Evolutionary conservation across 2,329 filamentous ascomycete species (phyloP).

Genomic region (Neopestalotiopsis clavispora): DNA sequence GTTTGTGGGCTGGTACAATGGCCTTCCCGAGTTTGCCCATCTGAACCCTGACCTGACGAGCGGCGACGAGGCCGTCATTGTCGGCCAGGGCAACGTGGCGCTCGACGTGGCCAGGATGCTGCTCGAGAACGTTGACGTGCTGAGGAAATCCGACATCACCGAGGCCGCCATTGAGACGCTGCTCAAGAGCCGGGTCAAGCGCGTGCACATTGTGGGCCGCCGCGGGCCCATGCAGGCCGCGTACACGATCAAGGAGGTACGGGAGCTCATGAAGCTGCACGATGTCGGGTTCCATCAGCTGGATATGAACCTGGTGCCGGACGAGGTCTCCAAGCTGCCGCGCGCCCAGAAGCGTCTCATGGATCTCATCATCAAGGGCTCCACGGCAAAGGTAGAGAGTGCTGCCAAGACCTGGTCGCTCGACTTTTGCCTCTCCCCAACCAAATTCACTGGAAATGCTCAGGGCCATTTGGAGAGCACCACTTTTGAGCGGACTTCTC

Average conservation of each 20-base stretch:
- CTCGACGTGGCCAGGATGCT: conserved; percentile 91
- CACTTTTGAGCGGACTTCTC: conserved; percentile 66
- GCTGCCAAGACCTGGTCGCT: conserved; percentile 78
- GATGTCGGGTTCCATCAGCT: conserved; percentile 74
- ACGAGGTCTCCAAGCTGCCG: conserved; percentile 70
- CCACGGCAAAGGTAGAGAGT: conserved; percentile 51
- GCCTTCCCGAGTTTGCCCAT: conserved; percentile 78
- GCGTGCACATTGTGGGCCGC: conserved; percentile 86
- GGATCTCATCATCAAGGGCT: conserved; percentile 81
- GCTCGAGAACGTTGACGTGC: conserved; percentile 72
- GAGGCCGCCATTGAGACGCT: conserved; percentile 80
- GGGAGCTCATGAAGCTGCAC: conserved; percentile 82
- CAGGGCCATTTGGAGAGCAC: conserved; percentile 63
- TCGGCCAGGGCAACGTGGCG: conserved; percentile 96
- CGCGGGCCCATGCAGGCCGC: conserved; percentile 91
- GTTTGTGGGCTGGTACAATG: conserved; percentile 99
- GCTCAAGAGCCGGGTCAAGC: conserved; percentile 73
- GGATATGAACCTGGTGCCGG: conserved; percentile 68
- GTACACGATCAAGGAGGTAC: conserved; percentile 93
- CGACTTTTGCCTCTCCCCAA: conserved; percentile 83
- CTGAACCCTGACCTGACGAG: conserved; percentile 74
- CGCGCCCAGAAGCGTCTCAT: conserved; percentile 78
- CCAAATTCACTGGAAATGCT: conserved; percentile 62
- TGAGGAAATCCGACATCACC: conserved; percentile 87
- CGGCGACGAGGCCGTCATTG: conserved; percentile 82